phyloP scores from a whole-genome alignment of 2,329 filamentous ascomycete species.

The Drechslera avenae region DNA sequence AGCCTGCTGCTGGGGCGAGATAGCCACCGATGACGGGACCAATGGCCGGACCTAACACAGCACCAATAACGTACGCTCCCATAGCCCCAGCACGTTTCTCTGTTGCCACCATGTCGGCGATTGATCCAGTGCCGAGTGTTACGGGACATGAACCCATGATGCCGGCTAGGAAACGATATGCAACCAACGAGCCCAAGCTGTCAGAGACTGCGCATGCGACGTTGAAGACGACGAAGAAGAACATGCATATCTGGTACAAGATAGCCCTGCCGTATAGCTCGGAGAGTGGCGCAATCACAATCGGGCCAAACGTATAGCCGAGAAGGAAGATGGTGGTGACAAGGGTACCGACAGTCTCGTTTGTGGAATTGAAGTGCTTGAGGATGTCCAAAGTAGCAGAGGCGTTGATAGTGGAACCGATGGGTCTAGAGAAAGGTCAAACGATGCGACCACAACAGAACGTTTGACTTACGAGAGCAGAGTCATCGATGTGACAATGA shows the following conservation, averaged over 20 bases:
- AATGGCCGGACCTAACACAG: conserved; percentile 23
- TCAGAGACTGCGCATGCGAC: conserved; percentile 66
- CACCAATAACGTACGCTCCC: conserved; percentile 16
- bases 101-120: conserved; percentile 26
- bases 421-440: conserved; percentile 2
- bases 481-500: conserved; percentile 10
- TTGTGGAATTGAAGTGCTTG: conserved; percentile 8
- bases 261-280: neutral
- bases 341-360: conserved; percentile 7
- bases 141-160: conserved; percentile 17
- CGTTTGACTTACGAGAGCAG: conserved; percentile 10
- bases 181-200: conserved; percentile 56
- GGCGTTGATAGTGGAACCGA: conserved; percentile 9
- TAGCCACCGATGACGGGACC: conserved; percentile 23
- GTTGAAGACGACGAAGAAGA: conserved; percentile 64
- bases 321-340: conserved; percentile 19
- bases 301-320: neutral
- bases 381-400: conserved; percentile 7
- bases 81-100: conserved; percentile 27
- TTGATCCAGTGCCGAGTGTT: conserved; percentile 30
- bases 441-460: neutral
- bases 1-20: conserved; percentile 10
- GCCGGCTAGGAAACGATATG: conserved; percentile 58
- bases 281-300: neutral
- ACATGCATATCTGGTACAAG: neutral